Evolutionary conservation across 805 yeast species (phyloP).

Genomic region (Brettanomyces nanus): DNA sequence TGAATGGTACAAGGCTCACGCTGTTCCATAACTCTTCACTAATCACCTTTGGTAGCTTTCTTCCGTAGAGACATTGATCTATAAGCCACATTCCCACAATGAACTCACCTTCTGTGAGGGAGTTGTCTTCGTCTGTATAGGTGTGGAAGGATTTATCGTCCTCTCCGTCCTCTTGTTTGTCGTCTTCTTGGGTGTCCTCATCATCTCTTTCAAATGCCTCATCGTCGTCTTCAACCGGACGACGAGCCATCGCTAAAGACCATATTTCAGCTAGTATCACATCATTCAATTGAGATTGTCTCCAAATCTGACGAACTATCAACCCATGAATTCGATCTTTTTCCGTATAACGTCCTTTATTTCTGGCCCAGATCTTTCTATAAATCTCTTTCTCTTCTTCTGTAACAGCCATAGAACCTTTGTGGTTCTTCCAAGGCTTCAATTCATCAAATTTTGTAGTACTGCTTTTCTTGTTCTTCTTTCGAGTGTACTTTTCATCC

Average conservation of each 20-base stretch:
- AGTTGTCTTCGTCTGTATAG: slow-evolving; percentile 76
- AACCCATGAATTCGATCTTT: slow-evolving; percentile 37
- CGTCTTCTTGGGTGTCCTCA: slow-evolving; percentile 1
- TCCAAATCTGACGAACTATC: slow-evolving; percentile 76
- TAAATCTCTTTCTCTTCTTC: slow-evolving; percentile 76
- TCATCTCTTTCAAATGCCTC: neutral
- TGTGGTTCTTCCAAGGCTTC: slow-evolving; percentile 91
- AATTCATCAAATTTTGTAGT: slow-evolving; percentile 64
- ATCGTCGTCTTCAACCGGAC: slow-evolving; percentile 13
- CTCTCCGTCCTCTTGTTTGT: slow-evolving; percentile 20
- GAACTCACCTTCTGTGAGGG: slow-evolving; percentile 72
- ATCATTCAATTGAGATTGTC: slow-evolving; percentile 61
- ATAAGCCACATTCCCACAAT: slow-evolving; percentile 97
- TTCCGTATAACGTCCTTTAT: slow-evolving; percentile 53
- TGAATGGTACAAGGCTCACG: slow-evolving; percentile 29
- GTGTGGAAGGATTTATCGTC: too few species aligned
- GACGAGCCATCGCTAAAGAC: slow-evolving; percentile 53
- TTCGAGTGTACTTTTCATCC: slow-evolving; percentile 20
- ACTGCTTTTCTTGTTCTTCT: slow-evolving; percentile 13
- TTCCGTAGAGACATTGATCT: slow-evolving; percentile 91
- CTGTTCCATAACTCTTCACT: slow-evolving; percentile 74
- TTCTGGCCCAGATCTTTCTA: slow-evolving; percentile 92
- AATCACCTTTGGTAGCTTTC: slow-evolving; percentile 72
- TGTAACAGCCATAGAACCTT: slow-evolving; percentile 38
- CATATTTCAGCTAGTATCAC: slow-evolving; percentile 61